phyloP scores from a whole-genome alignment of 2,329 filamentous ascomycete species.

The Intubia oerlemansii region DNA sequence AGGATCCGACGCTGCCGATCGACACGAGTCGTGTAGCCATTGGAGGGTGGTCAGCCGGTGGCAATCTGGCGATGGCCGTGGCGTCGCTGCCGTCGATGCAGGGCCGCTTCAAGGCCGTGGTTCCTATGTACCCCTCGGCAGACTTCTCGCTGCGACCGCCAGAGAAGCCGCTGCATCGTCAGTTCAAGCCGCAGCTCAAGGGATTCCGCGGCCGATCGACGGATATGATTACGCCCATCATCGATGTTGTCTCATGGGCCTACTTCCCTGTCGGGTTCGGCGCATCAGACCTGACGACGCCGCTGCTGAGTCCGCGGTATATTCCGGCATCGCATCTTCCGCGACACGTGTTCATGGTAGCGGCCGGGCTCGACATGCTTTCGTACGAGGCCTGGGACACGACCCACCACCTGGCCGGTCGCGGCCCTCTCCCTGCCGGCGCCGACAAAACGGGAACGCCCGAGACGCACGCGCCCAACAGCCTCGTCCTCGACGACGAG shows the following conservation, averaged over 20 bases:
- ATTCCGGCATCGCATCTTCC: slow-evolving; percentile 16
- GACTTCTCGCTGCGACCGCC: slow-evolving; percentile 16
- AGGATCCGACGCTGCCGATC: slow-evolving; percentile 22
- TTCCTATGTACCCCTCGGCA: slow-evolving; percentile 25
- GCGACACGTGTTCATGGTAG: slow-evolving; percentile 20
- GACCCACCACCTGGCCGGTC: slow-evolving; percentile 15
- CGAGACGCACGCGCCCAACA: slow-evolving; percentile 9
- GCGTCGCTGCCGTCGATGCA: slow-evolving; percentile 17
- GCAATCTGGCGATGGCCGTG: slow-evolving; percentile 22
- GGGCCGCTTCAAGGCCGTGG: slow-evolving; percentile 13
- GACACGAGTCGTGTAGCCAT: slow-evolving; percentile 19
- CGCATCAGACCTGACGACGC: slow-evolving; percentile 11
- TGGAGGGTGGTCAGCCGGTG: slow-evolving; percentile 29
- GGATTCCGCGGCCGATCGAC: slow-evolving; percentile 9
- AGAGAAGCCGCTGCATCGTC: slow-evolving; percentile 13
- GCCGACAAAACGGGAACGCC: slow-evolving; percentile 12
- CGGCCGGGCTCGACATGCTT: slow-evolving; percentile 23
- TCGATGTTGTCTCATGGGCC: slow-evolving; percentile 18
- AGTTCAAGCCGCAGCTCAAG: slow-evolving; percentile 15
- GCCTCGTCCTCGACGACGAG: slow-evolving; percentile 12
- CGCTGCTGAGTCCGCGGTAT: slow-evolving; percentile 19
- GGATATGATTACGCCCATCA: slow-evolving; percentile 12
- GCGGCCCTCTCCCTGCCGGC: slow-evolving; percentile 11
- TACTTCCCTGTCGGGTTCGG: slow-evolving; percentile 17
- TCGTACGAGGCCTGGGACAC: slow-evolving; percentile 19